These are phyloP conservation scores for Phlyctochytrium arcticum DNA, from an alignment of 192 early-diverging fungal species.

Conservation along the genomic window DNA sequence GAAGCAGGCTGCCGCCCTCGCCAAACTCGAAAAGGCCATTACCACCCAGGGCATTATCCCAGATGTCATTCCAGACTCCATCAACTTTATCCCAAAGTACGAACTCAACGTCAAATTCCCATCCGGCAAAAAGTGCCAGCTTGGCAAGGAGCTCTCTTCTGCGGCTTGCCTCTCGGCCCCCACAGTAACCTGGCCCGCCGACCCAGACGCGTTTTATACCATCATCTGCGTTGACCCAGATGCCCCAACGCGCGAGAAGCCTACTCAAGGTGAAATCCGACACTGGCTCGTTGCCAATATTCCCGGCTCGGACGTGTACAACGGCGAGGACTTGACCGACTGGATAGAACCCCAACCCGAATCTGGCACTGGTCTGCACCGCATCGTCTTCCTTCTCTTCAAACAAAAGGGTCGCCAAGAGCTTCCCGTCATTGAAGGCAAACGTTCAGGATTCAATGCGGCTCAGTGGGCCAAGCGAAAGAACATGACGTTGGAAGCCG, in stretches of 20 bases:
- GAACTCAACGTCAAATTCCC: slow-evolving; percentile 23
- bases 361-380: slow-evolving; percentile 48
- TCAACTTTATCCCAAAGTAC: slow-evolving; percentile 18
- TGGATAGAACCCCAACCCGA: slow-evolving; percentile 43
- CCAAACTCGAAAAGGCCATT: slow-evolving; percentile 15
- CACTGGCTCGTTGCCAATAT: slow-evolving; percentile 25
- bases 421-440: slow-evolving; percentile 13
- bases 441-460: slow-evolving; percentile 6
- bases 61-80: slow-evolving; percentile 15
- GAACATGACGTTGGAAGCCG: slow-evolving; percentile 12
- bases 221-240: slow-evolving; percentile 18
- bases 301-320: slow-evolving; percentile 3
- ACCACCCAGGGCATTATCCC: slow-evolving; percentile 14
- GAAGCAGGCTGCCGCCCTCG: slow-evolving; percentile 12
- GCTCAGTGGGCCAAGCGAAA: slow-evolving; percentile 16
- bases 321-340: slow-evolving; percentile 18
- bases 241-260: slow-evolving; percentile 17
- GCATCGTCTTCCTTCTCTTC: slow-evolving; percentile 58
- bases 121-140: slow-evolving; percentile 8
- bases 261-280: slow-evolving; percentile 10
- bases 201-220: slow-evolving; percentile 17
- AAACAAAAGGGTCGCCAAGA: slow-evolving; percentile 32
- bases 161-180: slow-evolving; percentile 19
- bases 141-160: slow-evolving; percentile 17
- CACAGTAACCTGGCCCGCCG: slow-evolving; percentile 14